Evolutionary conservation across 2,329 filamentous ascomycete species (phyloP), one percentile per base, ranked within the genome.

Genomic region (Microcyclosporella mali): DNA sequence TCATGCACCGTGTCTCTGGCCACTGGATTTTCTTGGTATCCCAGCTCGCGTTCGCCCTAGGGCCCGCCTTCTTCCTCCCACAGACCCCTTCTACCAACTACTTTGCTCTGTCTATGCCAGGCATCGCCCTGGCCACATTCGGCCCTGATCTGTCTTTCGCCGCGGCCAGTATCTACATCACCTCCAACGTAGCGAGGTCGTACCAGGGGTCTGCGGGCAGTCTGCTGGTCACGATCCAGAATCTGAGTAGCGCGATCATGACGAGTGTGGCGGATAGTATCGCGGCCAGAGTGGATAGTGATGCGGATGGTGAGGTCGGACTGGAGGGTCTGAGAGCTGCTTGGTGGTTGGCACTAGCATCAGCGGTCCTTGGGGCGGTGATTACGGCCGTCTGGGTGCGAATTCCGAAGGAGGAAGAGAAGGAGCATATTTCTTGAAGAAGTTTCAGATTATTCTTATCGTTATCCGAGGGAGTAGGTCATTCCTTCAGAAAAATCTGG

Each of bases 121-220:
- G 69, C 0, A 62, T 72, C 1, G 64, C 63, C 1, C 55, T 73
- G 0, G 68, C 69, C 0, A 71, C 69, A 0, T 72, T 73, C 34
- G 70, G 70, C 0, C 70, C 70, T 0, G 70, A 73, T 35, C 56
- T 72, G 39, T 66, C 66, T 19, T 73, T 72, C 45, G 69, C 70
- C 0, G 70, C 70, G 0, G 69, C 69, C 1, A 67, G 66, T n/a
- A 72, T 72, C 33, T 72, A 72, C 55, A 71, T 72, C 45, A 72
- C 69, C 0, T 67, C 62, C 9, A 70, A 64, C 37, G 69, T 73
- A 4, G 64, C 67, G 1, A 52, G 68, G n/a, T 69, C 64, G 1
- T 72, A 72, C 40, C 70, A 73, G 45, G 70, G 69, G 3, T 65
- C 64, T 9, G 70, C 70, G 0, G 70, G 68, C 1, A 70, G 68